Evolutionary conservation across 768 basidiomycete genomes (phyloP).

Genomic region (Pleurotus cornucopiae): DNA sequence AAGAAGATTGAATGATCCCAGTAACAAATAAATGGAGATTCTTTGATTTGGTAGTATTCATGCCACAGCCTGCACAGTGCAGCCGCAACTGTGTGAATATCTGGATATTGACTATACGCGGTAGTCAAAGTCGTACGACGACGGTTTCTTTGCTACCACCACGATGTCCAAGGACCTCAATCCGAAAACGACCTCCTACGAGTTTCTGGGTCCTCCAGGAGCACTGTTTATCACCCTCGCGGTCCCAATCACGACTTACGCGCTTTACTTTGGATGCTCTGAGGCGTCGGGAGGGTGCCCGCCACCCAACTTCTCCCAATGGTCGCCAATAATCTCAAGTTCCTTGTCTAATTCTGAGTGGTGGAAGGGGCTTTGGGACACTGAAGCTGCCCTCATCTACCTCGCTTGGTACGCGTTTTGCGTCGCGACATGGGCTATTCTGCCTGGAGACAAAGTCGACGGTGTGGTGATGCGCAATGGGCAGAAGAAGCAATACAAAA

Average conservation of each 20-base stretch:
- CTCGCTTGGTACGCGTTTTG: conserved; percentile 89
- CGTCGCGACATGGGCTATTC: conserved; percentile 71
- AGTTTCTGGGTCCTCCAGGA: conserved; percentile 81
- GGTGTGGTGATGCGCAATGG: conserved; percentile 75
- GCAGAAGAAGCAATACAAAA: conserved; percentile 79
- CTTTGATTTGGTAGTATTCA: too few species aligned
- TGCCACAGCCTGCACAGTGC: too few species aligned
- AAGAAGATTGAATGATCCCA: too few species aligned
- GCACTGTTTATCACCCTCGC: conserved; percentile 65
- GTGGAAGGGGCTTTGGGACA: conserved; percentile 83
- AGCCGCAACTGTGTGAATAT: too few species aligned
- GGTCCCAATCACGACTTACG: conserved; percentile 70
- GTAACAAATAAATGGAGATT: too few species aligned
- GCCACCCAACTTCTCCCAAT: conserved; percentile 34
- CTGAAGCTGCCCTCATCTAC: conserved; percentile 71
- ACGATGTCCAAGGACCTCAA: conserved; percentile 35
- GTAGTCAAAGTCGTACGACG: conserved; percentile 3
- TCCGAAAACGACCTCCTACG: conserved; percentile 68
- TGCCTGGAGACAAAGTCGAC: conserved; percentile 72
- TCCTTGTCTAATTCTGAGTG: conserved; percentile 47
- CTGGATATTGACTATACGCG: too few species aligned
- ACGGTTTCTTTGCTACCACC: background rate
- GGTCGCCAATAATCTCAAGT: conserved; percentile 37
- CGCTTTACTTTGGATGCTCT: conserved; percentile 75
- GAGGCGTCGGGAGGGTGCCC: conserved; percentile 69